Evolutionary conservation across 1,284 basidiomycete genomes (phyloP).

Genomic region (Ustilago loliicola): DNA sequence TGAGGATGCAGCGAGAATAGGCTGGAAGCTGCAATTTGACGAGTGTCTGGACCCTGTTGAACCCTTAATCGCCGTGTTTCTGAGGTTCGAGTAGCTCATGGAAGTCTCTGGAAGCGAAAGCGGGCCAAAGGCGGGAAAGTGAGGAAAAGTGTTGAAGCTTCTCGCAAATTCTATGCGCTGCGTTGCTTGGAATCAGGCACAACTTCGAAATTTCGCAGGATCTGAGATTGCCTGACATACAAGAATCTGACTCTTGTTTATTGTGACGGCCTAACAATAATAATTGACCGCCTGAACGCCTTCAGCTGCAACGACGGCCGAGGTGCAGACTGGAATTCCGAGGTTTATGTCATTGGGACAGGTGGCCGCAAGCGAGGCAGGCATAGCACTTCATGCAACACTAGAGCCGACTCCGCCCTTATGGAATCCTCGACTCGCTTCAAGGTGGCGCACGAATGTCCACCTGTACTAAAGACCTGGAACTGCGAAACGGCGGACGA

Average conservation of each 20-base stretch:
- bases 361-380: slow-evolving; percentile 7
- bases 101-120: slow-evolving; percentile 18
- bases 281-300: no score
- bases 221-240: not conserved
- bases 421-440: no score
- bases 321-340: slow-evolving; percentile 10
- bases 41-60: slow-evolving; percentile 15
- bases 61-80: not conserved
- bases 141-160: slow-evolving; percentile 13
- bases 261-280: not conserved
- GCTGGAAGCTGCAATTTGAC: slow-evolving; percentile 15
- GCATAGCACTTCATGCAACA: not conserved
- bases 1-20: slow-evolving; percentile 28
- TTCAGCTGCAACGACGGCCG: slow-evolving; percentile 6
- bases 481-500: no score
- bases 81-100: slow-evolving; percentile 7
- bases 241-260: not conserved
- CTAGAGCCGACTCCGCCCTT: not conserved
- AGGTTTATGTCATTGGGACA: not conserved
- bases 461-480: no score
- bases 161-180: slow-evolving; percentile 25
- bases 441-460: no score
- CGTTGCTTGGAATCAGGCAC: not conserved
- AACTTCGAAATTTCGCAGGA: not conserved
- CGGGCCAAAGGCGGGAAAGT: not conserved